Percentiles rank a stretch among this genome's conserved stretches.
Evolutionary conservation across 2,329 filamentous ascomycete genomes (phyloP).

Genomic region (Pochonia chlamydosporia): DNA sequence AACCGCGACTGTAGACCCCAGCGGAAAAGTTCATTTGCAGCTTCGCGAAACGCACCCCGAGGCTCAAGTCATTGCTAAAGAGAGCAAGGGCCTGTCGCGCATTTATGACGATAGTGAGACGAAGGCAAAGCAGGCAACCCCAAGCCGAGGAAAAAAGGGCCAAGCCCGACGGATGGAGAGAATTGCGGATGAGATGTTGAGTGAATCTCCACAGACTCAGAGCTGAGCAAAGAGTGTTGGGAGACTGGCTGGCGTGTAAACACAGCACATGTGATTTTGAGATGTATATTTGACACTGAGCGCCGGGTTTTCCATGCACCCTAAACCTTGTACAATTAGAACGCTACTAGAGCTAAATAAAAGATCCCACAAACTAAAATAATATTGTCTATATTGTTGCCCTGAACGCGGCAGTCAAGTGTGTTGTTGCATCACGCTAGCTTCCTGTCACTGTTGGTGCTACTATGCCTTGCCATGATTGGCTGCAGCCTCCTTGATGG

Average conservation of each 20-base stretch:
- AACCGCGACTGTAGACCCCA: conserved; percentile 40
- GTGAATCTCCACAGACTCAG: background rate
- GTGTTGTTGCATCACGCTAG: too few species aligned
- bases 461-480: background rate
- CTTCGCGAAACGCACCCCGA: conserved; percentile 33
- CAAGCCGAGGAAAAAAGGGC: conserved; percentile 2
- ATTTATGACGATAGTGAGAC: conserved; percentile 23
- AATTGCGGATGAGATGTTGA: conserved; percentile 23
- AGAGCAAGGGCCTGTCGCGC: conserved; percentile 31
- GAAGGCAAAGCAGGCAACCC: conserved; percentile 12
- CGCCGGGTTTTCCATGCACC: conserved; percentile 6
- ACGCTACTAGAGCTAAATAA: background rate
- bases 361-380: background rate
- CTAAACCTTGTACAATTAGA: conserved; percentile 11
- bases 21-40: conserved; percentile 41
- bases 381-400: too few species aligned
- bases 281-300: conserved; percentile 6
- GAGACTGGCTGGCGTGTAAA: background rate
- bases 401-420: too few species aligned
- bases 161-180: conserved; percentile 17
- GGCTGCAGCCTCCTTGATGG: background rate
- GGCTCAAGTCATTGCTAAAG: conserved; percentile 39
- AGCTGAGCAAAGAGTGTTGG: background rate
- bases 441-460: too few species aligned
- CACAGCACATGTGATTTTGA: background rate